phyloP scores from a whole-genome alignment of 2,329 filamentous ascomycete species.

The Amauroascus verrucosus region DNA sequence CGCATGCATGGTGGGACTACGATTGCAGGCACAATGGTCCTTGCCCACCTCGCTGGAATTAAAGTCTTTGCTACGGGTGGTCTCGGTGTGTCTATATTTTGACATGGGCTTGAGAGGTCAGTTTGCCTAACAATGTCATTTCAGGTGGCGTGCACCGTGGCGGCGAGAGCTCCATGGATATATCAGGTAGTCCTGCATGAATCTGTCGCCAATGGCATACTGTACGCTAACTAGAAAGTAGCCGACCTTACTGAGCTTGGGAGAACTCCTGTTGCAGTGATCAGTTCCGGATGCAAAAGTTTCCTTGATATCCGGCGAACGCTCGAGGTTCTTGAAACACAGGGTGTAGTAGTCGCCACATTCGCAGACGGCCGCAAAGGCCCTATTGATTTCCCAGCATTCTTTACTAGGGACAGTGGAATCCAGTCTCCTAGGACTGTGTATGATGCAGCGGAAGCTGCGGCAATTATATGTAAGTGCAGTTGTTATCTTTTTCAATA shows the following conservation, averaged over 20 bases:
- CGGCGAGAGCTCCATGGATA: slow-evolving; percentile 75
- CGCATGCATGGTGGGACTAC: slow-evolving; percentile 82
- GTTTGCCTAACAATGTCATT: slow-evolving; percentile 5
- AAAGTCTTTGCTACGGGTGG: slow-evolving; percentile 90
- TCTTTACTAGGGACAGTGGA: slow-evolving; percentile 84
- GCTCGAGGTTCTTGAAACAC: slow-evolving; percentile 65
- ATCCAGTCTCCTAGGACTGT: slow-evolving; percentile 67
- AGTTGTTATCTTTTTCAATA: not conserved
- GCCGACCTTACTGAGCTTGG: slow-evolving; percentile 92
- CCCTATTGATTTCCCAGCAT: slow-evolving; percentile 76
- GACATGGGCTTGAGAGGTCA: not conserved
- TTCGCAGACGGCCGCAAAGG: slow-evolving; percentile 72
- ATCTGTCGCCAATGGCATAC: not conserved
- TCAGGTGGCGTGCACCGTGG: slow-evolving; percentile 77
- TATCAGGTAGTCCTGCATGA: slow-evolving; percentile 46
- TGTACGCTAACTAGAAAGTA: slow-evolving; percentile 14
- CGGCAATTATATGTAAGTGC: slow-evolving; percentile 64
- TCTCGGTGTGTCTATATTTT: slow-evolving; percentile 43
- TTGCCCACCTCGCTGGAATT: slow-evolving; percentile 78
- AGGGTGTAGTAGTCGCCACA: slow-evolving; percentile 69
- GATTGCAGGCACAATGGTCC: slow-evolving; percentile 82
- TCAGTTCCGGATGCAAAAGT: slow-evolving; percentile 88
- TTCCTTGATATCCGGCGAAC: slow-evolving; percentile 89
- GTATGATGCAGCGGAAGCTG: slow-evolving; percentile 67
- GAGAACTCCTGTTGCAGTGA: slow-evolving; percentile 74